Percentiles rank a stretch among this genome's conserved stretches.
phyloP scores from a whole-genome alignment of 768 basidiomycete genomes.

The Leccinum sublutescens region DNA sequence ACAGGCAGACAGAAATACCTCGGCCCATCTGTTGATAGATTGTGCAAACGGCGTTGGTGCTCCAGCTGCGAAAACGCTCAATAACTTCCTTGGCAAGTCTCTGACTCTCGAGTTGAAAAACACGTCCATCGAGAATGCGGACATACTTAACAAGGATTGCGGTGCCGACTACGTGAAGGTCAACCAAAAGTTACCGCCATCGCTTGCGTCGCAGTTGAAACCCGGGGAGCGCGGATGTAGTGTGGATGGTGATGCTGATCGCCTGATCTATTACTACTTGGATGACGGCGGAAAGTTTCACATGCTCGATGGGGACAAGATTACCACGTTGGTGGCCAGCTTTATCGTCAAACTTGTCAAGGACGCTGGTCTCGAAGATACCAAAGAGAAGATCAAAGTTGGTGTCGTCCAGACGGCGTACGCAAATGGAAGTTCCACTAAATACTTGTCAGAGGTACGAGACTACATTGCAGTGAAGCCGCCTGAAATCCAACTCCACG shows the following conservation, averaged over 20 bases:
- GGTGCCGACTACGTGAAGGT: conserved; percentile 99
- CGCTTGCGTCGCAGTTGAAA: conserved; percentile 57
- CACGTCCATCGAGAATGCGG: conserved; percentile 57
- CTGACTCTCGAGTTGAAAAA: conserved; percentile 71
- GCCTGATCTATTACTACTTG: conserved; percentile 93
- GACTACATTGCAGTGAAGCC: neutral
- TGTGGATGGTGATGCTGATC: conserved; percentile 96
- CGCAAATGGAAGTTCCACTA: conserved; percentile 96
- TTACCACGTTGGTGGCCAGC: conserved; percentile 87
- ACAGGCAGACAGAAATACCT: conserved; percentile 57
- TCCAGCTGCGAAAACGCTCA: conserved; percentile 60
- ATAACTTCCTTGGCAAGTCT: conserved; percentile 54
- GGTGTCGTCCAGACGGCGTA: conserved; percentile 99
- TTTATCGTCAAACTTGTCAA: conserved; percentile 91
- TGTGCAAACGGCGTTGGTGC: conserved; percentile 99
- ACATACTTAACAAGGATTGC: conserved; percentile 80
- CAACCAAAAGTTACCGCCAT: conserved; percentile 79
- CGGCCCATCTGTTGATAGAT: conserved; percentile 74
- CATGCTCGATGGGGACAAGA: conserved; percentile 98
- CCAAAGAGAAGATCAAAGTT: conserved; percentile 59
- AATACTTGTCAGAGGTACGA: conserved; percentile 78
- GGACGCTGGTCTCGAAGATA: conserved; percentile 72
- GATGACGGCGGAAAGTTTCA: conserved; percentile 77
- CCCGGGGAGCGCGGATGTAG: conserved; percentile 86
- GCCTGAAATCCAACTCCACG: conserved; percentile 7